Evolutionary conservation across 495 filamentous ascomycete genomes (phyloP).

Genomic region (Penicillium turbatum): DNA sequence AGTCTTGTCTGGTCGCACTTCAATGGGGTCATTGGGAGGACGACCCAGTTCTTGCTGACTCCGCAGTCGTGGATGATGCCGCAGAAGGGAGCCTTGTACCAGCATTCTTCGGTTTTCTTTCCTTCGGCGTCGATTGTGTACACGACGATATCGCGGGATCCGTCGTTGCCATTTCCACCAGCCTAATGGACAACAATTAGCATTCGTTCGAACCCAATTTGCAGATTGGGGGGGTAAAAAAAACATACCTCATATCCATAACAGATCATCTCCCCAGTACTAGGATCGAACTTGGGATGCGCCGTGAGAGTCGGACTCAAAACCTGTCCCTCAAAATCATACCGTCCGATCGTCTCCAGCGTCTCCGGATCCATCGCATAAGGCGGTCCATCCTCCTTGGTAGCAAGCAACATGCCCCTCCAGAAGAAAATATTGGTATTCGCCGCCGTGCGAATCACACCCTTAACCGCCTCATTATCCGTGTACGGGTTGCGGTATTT

Average conservation of each 20-base stretch:
- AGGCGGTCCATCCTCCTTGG: constrained; percentile 53
- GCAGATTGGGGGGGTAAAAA: background rate
- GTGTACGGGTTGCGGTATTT: constrained; percentile 54
- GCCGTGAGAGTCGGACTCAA: constrained; percentile 52
- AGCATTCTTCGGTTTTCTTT: constrained; percentile 40
- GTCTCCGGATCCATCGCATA: constrained; percentile 54
- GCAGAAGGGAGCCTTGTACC: constrained; percentile 48
- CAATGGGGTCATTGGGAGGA: constrained; percentile 47
- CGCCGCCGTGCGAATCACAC: constrained; percentile 45
- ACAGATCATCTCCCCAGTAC: constrained; percentile 52
- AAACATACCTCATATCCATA: constrained; percentile 48
- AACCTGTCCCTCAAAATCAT: constrained; percentile 57
- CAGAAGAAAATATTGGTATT: constrained; percentile 56
- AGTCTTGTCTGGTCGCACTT: constrained; percentile 46
- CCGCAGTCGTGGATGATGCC: constrained; percentile 55
- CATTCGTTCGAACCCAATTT: background rate
- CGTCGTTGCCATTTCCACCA: constrained; percentile 21
- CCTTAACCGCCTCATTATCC: constrained; percentile 39
- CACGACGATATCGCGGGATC: constrained; percentile 40
- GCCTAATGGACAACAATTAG: background rate
- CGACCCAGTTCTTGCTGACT: constrained; percentile 46
- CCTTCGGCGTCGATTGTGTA: constrained; percentile 46
- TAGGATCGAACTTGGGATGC: constrained; percentile 58
- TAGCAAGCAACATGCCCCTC: constrained; percentile 48
- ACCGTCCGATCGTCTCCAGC: constrained; percentile 50